A percentile compares a stretch with the other conserved stretches of the same genome.
These are phyloP conservation scores for Aspergillus hancockii DNA, from an alignment of 495 filamentous ascomycete species.

Conservation along the genomic window DNA sequence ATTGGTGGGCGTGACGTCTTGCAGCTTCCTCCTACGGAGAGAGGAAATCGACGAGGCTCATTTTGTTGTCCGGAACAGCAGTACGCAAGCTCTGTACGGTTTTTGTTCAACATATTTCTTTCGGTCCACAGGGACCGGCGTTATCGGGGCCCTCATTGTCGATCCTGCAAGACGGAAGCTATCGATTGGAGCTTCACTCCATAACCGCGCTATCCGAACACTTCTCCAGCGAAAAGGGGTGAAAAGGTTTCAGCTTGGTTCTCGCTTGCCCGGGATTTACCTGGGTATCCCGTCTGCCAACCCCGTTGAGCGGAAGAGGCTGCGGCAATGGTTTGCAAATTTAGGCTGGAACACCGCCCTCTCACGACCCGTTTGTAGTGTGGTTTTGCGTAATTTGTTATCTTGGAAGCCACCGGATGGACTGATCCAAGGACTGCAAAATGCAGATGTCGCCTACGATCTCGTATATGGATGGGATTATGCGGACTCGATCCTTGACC, in stretches of 20 bases:
- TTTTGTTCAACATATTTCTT: conserved; percentile 87
- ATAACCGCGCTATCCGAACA: conserved; percentile 74
- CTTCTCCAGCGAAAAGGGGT: conserved; percentile 67
- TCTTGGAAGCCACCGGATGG: conserved; percentile 75
- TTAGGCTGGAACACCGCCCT: conserved; percentile 67
- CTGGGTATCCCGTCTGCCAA: conserved; percentile 71
- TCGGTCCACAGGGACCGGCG: conserved; percentile 65
- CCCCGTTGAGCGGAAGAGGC: conserved; percentile 58
- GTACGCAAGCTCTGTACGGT: conserved; percentile 81
- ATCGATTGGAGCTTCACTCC: conserved; percentile 82
- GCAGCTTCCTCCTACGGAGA: conserved; percentile 70
- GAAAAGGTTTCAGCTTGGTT: conserved; percentile 76
- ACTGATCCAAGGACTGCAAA: conserved; percentile 67
- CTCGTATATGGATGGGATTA: conserved; percentile 80
- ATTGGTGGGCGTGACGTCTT: conserved; percentile 67
- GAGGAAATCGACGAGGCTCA: conserved; percentile 73
- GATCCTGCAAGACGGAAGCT: conserved; percentile 80
- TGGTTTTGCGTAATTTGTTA: conserved; percentile 64
- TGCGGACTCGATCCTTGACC: conserved; percentile 70
- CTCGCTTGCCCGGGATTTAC: conserved; percentile 75
- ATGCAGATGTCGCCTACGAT: conserved; percentile 61
- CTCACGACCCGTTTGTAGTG: conserved; percentile 64
- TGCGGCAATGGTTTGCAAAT: conserved; percentile 66
- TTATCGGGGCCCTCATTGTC: conserved; percentile 81
- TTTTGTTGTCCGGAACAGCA: conserved; percentile 89